phyloP scores from a whole-genome alignment of 75 land plant genomes.

The Sequoia sempervirens region DNA sequence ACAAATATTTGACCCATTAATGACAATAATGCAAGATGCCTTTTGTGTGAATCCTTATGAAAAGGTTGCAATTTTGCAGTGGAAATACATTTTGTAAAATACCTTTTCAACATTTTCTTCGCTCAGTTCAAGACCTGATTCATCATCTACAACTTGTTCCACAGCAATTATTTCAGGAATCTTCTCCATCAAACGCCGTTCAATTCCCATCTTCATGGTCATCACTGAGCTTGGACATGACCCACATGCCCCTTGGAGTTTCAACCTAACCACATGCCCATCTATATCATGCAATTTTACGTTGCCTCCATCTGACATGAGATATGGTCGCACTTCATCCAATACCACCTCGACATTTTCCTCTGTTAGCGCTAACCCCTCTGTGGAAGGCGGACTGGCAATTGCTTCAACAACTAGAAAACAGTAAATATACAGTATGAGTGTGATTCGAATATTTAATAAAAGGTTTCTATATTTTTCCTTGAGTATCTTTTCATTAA shows the following conservation, averaged over 20 bases:
- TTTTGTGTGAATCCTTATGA: neutral
- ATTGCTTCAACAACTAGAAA: conserved; percentile 58
- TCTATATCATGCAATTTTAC: conserved; percentile 87
- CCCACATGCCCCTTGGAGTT: conserved; percentile 94
- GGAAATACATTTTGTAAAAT: neutral
- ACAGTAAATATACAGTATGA: conserved; percentile 6
- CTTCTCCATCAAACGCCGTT: conserved; percentile 84
- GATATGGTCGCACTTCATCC: conserved; percentile 93
- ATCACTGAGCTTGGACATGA: conserved; percentile 96
- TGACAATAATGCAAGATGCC: neutral
- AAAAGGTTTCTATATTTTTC: neutral
- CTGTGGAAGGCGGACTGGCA: conserved; percentile 54
- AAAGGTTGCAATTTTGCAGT: neutral
- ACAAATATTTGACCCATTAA: neutral
- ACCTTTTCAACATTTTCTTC: conserved; percentile 97
- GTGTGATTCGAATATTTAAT: neutral
- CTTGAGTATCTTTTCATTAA: neutral
- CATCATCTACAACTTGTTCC: conserved; percentile 79
- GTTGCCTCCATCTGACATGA: conserved; percentile 95
- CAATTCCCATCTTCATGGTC: conserved; percentile 98
- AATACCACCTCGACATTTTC: conserved; percentile 91
- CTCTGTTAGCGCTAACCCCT: conserved; percentile 79
- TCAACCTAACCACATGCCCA: conserved; percentile 80
- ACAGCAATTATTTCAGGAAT: conserved; percentile 96
- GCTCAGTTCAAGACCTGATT: conserved; percentile 79